These are phyloP conservation scores for Lotmaria passim DNA, from an alignment of 208 protist genomes.

Conservation along the genomic window DNA sequence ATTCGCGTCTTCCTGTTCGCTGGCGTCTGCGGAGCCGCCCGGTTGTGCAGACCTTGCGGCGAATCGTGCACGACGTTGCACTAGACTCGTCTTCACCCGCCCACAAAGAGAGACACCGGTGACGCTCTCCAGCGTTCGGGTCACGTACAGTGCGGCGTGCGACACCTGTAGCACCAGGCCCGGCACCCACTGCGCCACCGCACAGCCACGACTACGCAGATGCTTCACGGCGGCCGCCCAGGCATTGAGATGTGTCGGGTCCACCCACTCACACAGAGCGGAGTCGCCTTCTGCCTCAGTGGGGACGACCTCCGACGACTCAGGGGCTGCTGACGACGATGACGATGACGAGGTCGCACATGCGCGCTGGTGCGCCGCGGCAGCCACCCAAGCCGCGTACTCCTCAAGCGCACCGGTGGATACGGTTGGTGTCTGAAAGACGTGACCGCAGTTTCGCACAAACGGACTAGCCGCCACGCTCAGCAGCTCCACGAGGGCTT, in stretches of 20 bases:
- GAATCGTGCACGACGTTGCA: background rate
- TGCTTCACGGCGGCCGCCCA: constrained; percentile 17
- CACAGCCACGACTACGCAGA: background rate
- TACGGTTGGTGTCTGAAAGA: background rate
- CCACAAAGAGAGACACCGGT: constrained; percentile 14
- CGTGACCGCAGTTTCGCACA: constrained; percentile 17
- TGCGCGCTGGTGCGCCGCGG: constrained; percentile 18
- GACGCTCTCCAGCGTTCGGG: constrained; percentile 21
- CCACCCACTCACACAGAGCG: constrained; percentile 26
- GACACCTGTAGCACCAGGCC: constrained; percentile 15
- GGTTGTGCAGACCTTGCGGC: background rate
- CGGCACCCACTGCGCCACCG: background rate
- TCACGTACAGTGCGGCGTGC: constrained; percentile 30
- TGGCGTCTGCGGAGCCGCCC: no score
- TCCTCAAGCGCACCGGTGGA: background rate
- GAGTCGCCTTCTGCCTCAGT: background rate
- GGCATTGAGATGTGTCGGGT: constrained; percentile 31
- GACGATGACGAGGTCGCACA: no score
- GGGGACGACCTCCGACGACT: background rate
- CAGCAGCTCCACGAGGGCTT: constrained; percentile 37
- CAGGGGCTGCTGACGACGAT: no score
- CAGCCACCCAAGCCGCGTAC: constrained; percentile 8
- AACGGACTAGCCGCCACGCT: constrained; percentile 21
- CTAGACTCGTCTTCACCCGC: constrained; percentile 25
- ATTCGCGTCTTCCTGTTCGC: no score